A percentile compares a stretch with the other conserved stretches of the same genome.
Evolutionary conservation across 768 basidiomycete genomes (phyloP).

Genomic region (Phlebiopsis flavidoalba): DNA sequence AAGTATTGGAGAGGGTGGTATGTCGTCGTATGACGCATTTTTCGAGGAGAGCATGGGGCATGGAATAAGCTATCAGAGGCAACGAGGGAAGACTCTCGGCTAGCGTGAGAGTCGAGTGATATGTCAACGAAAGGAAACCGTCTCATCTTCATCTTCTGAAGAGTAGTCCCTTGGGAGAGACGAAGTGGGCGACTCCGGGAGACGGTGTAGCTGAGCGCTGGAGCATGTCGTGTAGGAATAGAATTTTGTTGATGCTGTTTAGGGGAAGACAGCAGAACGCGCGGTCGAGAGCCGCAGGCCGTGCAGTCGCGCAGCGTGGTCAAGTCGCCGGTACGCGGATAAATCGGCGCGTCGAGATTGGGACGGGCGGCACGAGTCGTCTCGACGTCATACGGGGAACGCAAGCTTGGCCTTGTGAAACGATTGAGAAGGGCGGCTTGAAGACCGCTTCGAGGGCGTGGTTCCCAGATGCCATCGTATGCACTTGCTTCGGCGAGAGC

Average conservation of each 20-base stretch:
- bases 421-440: slow-evolving; percentile 1
- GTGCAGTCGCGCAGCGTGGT: slow-evolving; percentile 51
- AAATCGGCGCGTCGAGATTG: slow-evolving; percentile 25
- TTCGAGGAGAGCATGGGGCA: too few relatives aligned
- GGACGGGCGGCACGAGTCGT: slow-evolving; percentile 1
- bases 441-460: slow-evolving; percentile 3
- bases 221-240: slow-evolving; percentile 61
- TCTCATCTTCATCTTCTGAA: background rate
- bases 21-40: too few relatives aligned
- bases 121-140: slow-evolving; percentile 5
- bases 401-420: background rate
- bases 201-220: slow-evolving; percentile 17
- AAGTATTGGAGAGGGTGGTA: too few relatives aligned
- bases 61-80: background rate
- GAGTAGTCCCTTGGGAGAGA: background rate
- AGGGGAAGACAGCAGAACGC: slow-evolving; percentile 51
- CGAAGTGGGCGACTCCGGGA: background rate
- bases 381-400: background rate
- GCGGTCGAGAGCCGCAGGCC: slow-evolving; percentile 51
- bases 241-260: slow-evolving; percentile 62
- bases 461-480: slow-evolving; percentile 19
- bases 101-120: background rate
- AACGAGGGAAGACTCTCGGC: slow-evolving; percentile 1
- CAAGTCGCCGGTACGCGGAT: slow-evolving; percentile 65
- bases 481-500: slow-evolving; percentile 12